Percentiles rank a stretch among this genome's conserved stretches.
phyloP scores from a whole-genome alignment of 1,284 basidiomycete genomes.

The Serendipita sp. region DNA sequence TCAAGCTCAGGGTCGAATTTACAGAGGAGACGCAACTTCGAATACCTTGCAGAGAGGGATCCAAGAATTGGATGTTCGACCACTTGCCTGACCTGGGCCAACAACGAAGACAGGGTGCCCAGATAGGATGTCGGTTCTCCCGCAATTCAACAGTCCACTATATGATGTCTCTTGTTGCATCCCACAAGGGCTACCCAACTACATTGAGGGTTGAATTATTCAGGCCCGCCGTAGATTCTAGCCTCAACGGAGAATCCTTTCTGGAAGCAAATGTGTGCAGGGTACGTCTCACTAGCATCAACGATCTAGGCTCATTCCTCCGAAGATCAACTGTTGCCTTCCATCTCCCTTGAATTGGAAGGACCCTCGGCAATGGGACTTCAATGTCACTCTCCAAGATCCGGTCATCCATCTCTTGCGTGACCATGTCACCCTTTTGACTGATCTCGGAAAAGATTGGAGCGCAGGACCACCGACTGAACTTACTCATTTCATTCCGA shows the following conservation, averaged over 20 bases:
- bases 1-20: slow-evolving; percentile 70
- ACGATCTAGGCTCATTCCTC: background rate
- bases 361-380: slow-evolving; percentile 57
- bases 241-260: slow-evolving; percentile 72
- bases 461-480: slow-evolving; percentile 62
- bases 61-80: slow-evolving; percentile 85
- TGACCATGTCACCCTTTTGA: slow-evolving; percentile 85
- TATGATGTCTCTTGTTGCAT: slow-evolving; percentile 66
- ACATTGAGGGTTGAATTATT: slow-evolving; percentile 72
- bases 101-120: slow-evolving; percentile 42
- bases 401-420: slow-evolving; percentile 67
- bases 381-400: slow-evolving; percentile 53
- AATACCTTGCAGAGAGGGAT: slow-evolving; percentile 76
- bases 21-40: slow-evolving; percentile 60
- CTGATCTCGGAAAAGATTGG: slow-evolving; percentile 84
- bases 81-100: slow-evolving; percentile 31
- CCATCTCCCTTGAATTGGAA: slow-evolving; percentile 32
- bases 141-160: slow-evolving; percentile 75
- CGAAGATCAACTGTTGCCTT: slow-evolving; percentile 24
- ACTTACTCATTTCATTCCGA: slow-evolving; percentile 72
- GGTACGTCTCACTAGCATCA: slow-evolving; percentile 2
- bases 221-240: slow-evolving; percentile 61
- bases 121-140: slow-evolving; percentile 60
- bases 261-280: slow-evolving; percentile 57
- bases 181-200: slow-evolving; percentile 59